phyloP scores from a whole-genome alignment of 352 stramenopile genomes.

The Pythium apleroticum region DNA sequence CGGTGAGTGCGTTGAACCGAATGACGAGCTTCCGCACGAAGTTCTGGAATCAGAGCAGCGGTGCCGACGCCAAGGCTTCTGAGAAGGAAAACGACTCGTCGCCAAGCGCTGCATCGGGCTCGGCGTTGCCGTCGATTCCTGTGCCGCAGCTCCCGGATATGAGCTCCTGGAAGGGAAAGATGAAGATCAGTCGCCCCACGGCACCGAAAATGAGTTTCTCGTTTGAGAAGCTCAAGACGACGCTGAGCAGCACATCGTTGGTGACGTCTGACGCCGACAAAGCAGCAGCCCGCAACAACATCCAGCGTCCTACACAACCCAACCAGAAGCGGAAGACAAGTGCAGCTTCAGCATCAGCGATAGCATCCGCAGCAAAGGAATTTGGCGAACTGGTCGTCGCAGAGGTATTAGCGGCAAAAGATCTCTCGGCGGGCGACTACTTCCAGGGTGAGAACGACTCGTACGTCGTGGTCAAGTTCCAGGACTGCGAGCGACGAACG shows the following conservation, averaged over 20 bases:
- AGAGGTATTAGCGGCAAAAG: slow-evolving; percentile 56
- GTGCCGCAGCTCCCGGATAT: slow-evolving; percentile 35
- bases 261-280: slow-evolving; percentile 19
- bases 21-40: slow-evolving; percentile 24
- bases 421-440: slow-evolving; percentile 42
- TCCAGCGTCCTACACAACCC: slow-evolving; percentile 41
- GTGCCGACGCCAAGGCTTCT: slow-evolving; percentile 1
- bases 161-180: slow-evolving; percentile 47
- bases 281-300: slow-evolving; percentile 35
- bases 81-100: slow-evolving; percentile 21
- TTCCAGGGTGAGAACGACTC: slow-evolving; percentile 41
- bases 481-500: slow-evolving; percentile 38
- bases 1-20: slow-evolving; percentile 13
- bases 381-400: slow-evolving; percentile 72
- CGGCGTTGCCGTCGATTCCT: slow-evolving; percentile 12
- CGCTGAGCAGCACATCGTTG: slow-evolving; percentile 20
- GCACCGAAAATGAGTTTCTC: slow-evolving; percentile 37
- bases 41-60: slow-evolving; percentile 20
- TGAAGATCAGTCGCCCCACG: slow-evolving; percentile 35
- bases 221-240: slow-evolving; percentile 54
- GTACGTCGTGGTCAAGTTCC: slow-evolving; percentile 47
- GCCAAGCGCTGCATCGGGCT: slow-evolving; percentile 7
- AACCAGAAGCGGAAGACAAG: slow-evolving; percentile 12
- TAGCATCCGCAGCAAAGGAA: slow-evolving; percentile 24
- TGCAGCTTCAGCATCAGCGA: slow-evolving; percentile 3